Base-by-base conservation (phyloP, 2,329 filamentous ascomycete species). In the Aspergillus sp. region DNA sequence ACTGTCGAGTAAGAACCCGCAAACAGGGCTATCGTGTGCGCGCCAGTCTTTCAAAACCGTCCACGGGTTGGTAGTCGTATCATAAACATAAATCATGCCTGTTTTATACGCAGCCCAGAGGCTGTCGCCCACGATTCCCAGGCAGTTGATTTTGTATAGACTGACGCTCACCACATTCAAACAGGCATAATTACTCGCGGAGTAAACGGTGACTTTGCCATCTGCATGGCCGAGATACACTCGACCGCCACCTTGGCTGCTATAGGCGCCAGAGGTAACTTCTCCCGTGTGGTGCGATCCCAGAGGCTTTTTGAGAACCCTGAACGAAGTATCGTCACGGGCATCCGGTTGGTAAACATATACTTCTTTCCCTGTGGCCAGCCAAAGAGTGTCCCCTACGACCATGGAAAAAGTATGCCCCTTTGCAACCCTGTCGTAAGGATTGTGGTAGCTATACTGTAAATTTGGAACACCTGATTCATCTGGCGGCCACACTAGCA, bases 51-150 rank as follows among this genome's bases (percentile, higher is more conserved):
- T 99, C 76, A 90, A 88, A 24, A 96, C 86, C 19, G 83, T 83
- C 95, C 95, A 99, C 0, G 93, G 93, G n/a, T 84, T 86, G 31
- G 85, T 83, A 9, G 80, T 84, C 11, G 91, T 89, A 72, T 99
- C 93, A 74, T 97, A 99, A 7, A 98, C 90, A 68, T 91, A 95
- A 33, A 96, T 86, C 82, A 89, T 96, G 15, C 95, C 95, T 0
- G 90, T 97, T 72, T 93, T 97, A 77, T 93, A 98, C 3, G 89
- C 93, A 27, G 92, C 91, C 95, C 95, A 99, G 0, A 99, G 80
- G 68, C 91, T 85, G 59, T 87, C 84, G 5, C 92, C 93, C 3
- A 92, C 89, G 8, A 91, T 90, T 2, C 87, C 85, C 54, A 99
- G 79, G 37, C 90, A 87, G 71, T 92, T 96, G 74, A 99, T 96